Conservation (phyloP, 768 basidiomycete species). For the Inosperma sp. region DNA sequence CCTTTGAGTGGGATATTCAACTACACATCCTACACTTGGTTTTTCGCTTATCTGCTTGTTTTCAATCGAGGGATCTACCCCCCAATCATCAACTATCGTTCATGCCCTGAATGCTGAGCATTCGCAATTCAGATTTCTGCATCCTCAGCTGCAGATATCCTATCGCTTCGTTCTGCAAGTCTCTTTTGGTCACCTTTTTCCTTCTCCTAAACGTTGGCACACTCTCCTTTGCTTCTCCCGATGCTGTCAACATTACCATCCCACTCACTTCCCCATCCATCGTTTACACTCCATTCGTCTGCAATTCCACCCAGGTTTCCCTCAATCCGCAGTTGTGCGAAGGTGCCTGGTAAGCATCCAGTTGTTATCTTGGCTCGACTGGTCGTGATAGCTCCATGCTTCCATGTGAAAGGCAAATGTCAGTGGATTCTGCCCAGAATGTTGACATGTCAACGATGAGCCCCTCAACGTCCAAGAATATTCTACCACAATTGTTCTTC, state of each 20-base stretch:
- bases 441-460: constrained; percentile 36
- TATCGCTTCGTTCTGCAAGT: neutral
- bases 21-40: no score
- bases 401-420: constrained; percentile 25
- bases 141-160: constrained; percentile 10
- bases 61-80: no score
- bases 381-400: constrained; percentile 2
- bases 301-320: constrained; percentile 27
- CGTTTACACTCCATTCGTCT: constrained; percentile 46
- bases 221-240: neutral
- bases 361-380: neutral
- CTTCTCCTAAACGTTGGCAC: constrained; percentile 10
- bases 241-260: constrained; percentile 36
- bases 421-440: constrained; percentile 16
- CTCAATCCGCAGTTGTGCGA: constrained; percentile 30
- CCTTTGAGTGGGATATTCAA: no score
- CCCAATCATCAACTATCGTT: no score
- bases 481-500: constrained; percentile 56
- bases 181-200: constrained; percentile 7
- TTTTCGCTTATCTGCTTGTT: no score
- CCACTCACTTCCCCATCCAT: constrained; percentile 36
- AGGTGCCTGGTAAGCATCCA: constrained; percentile 41
- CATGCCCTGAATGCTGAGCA: no score
- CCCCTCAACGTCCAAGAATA: constrained; percentile 38
- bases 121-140: neutral